These are phyloP conservation scores for Sporisorium scitamineum DNA, from an alignment of 1,284 basidiomycete species.

Conservation along the genomic window DNA sequence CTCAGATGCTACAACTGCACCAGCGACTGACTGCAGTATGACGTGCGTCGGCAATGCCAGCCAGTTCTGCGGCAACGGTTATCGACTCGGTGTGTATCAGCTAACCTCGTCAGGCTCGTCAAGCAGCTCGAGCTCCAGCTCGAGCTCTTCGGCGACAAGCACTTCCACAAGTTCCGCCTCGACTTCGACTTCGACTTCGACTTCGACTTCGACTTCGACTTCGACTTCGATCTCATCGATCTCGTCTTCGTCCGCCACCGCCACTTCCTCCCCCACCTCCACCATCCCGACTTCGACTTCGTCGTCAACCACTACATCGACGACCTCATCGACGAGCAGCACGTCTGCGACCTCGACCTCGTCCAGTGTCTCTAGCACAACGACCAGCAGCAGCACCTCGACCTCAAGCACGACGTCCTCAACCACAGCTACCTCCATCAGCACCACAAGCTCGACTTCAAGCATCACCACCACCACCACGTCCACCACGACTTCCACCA, in stretches of 20 bases:
- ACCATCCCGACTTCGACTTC: not conserved
- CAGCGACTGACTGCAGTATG: conserved; percentile 76
- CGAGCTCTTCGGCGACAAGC: not conserved
- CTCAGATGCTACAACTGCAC: conserved; percentile 10
- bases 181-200: not conserved
- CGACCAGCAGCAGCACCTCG: not conserved
- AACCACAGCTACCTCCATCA: not conserved
- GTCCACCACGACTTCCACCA: too few species aligned
- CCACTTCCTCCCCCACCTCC: not conserved
- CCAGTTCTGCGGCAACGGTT: conserved; percentile 78
- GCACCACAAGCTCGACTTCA: conserved; percentile 1
- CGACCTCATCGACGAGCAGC: not conserved
- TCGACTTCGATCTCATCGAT: not conserved
- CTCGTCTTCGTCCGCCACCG: not conserved
- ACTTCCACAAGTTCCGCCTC: not conserved
- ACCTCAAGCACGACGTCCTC: conserved; percentile 3
- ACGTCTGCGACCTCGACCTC: not conserved
- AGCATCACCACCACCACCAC: not conserved
- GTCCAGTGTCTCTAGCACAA: too few species aligned
- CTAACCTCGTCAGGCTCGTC: conserved; percentile 22
- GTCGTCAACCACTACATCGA: not conserved
- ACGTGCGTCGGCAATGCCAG: conserved; percentile 76
- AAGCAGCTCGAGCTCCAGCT: conserved; percentile 3
- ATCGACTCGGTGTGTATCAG: conserved; percentile 78
- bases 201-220: conserved; percentile 4